Conservation (phyloP, 192 early-diverging fungal species). For the Coemansia guatemalensis region DNA sequence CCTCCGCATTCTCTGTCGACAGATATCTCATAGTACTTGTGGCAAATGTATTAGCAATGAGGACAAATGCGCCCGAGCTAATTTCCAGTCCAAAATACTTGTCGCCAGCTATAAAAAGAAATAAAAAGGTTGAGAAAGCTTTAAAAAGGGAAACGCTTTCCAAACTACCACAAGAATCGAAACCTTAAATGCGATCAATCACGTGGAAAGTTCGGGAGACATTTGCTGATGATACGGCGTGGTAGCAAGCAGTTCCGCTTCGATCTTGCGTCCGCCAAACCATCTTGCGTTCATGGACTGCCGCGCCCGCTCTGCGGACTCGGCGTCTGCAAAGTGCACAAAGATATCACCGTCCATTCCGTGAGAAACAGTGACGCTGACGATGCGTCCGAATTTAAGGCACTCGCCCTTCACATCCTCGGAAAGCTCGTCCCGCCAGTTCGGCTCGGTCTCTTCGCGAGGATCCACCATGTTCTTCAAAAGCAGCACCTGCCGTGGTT, state of each 20-base stretch:
- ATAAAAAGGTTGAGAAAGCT: neutral
- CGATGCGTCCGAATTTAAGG: constrained; percentile 72
- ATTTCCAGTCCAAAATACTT: too few relatives aligned
- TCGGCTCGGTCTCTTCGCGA: constrained; percentile 71
- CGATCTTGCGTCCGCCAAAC: constrained; percentile 81
- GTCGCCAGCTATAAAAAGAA: neutral
- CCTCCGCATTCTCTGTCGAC: too few relatives aligned
- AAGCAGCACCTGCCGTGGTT: constrained; percentile 9
- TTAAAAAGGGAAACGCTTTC: neutral
- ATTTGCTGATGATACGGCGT: neutral
- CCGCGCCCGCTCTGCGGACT: constrained; percentile 66
- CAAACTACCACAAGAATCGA: neutral
- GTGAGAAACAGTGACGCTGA: constrained; percentile 69
- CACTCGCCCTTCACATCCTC: constrained; percentile 86
- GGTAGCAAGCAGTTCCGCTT: constrained; percentile 7
- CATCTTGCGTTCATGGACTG: constrained; percentile 78
- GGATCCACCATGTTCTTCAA: constrained; percentile 35
- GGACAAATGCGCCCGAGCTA: neutral
- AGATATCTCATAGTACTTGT: neutral
- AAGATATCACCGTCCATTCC: constrained; percentile 76
- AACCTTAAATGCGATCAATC: neutral
- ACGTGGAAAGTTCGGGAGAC: neutral
- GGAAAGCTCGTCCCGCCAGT: constrained; percentile 83
- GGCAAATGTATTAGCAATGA: constrained; percentile 3
- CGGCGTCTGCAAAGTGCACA: constrained; percentile 73